These are phyloP conservation scores for Fomes fomentarius DNA, from an alignment of 1,284 basidiomycete species.

Conservation along the genomic window DNA sequence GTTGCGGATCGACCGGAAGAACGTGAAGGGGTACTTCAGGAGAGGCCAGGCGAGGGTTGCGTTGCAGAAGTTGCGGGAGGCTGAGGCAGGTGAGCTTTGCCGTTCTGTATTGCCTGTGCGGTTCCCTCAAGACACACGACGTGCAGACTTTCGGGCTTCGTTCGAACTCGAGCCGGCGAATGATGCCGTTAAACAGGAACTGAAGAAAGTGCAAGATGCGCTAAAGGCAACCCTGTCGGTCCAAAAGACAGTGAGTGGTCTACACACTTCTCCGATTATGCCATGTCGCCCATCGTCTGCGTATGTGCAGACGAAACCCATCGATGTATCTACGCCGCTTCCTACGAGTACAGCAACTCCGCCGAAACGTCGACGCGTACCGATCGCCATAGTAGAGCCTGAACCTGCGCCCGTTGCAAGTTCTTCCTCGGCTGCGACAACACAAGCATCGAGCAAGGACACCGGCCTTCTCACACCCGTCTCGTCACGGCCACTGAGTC, in stretches of 20 bases:
- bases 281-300: neutral
- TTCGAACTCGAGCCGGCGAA: constrained; percentile 62
- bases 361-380: constrained; percentile 59
- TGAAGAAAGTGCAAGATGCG: constrained; percentile 47
- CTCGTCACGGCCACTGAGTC: constrained; percentile 30
- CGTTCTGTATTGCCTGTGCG: neutral
- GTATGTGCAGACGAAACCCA: constrained; percentile 16
- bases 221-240: constrained; percentile 33
- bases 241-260: constrained; percentile 33
- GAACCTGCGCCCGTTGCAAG: constrained; percentile 19
- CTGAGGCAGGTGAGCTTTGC: constrained; percentile 55
- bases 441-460: constrained; percentile 5
- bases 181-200: constrained; percentile 56
- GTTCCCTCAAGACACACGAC: too few species aligned
- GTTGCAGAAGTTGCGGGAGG: constrained; percentile 53
- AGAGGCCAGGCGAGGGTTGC: constrained; percentile 67
- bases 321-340: constrained; percentile 26
- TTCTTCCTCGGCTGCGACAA: constrained; percentile 11
- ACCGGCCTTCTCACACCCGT: constrained; percentile 34
- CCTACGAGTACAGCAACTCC: constrained; percentile 13
- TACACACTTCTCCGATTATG: constrained; percentile 13
- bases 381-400: constrained; percentile 67
- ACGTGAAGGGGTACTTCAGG: constrained; percentile 75
- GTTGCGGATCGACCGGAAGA: constrained; percentile 52
- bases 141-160: constrained; percentile 61